These are phyloP conservation scores for Penicillium nordicum DNA, from an alignment of 2,329 filamentous ascomycete species.

Conservation along the genomic window DNA sequence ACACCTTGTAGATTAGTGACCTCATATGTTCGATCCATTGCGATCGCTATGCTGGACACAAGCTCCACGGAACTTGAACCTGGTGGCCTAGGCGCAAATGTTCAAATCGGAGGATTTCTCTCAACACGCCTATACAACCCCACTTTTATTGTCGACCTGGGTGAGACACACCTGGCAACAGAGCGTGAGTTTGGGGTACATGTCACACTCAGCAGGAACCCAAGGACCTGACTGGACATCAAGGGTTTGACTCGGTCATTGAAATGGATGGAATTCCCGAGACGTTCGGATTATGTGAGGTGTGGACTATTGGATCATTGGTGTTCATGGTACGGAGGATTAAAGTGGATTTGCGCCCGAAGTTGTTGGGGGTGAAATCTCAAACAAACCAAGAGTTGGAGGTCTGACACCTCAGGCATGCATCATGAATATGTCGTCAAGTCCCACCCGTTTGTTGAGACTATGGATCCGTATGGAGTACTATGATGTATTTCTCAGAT, in stretches of 20 bases:
- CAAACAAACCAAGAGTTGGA: constrained; percentile 16
- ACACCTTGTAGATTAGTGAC: constrained; percentile 42
- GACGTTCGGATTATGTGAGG: constrained; percentile 51
- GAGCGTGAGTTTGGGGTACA: constrained; percentile 51
- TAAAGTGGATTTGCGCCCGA: constrained; percentile 44
- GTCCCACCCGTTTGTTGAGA: background rate
- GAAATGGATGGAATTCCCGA: constrained; percentile 56
- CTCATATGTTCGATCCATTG: constrained; percentile 5
- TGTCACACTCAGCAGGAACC: constrained; percentile 41
- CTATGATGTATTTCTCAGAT: background rate
- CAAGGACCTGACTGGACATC: constrained; percentile 47
- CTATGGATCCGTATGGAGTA: background rate
- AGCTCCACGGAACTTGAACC: constrained; percentile 57
- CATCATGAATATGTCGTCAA: background rate
- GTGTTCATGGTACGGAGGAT: constrained; percentile 51
- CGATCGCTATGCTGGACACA: constrained; percentile 54
- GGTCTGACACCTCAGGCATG: background rate
- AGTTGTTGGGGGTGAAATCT: constrained; percentile 56
- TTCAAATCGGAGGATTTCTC: constrained; percentile 52
- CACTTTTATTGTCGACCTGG: constrained; percentile 51
- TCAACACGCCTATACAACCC: constrained; percentile 56
- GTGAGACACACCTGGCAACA: constrained; percentile 47
- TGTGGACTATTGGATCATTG: constrained; percentile 53
- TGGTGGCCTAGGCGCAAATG: constrained; percentile 51
- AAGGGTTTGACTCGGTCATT: constrained; percentile 57